phyloP scores from a whole-genome alignment of 768 basidiomycete genomes.

The Cyclocybe aegerita region DNA sequence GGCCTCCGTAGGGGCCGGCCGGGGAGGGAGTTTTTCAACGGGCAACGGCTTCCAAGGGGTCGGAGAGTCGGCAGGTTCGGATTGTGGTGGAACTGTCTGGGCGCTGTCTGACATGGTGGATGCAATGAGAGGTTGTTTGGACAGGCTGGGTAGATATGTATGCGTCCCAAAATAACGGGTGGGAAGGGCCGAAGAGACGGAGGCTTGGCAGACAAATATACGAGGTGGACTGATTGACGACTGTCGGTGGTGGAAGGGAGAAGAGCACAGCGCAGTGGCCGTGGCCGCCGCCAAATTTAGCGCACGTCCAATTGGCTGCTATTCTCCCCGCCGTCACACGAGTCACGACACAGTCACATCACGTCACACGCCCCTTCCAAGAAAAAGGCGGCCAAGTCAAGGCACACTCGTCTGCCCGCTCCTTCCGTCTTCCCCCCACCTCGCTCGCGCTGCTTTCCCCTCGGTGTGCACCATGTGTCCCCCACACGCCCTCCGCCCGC shows the following conservation, averaged over 20 bases:
- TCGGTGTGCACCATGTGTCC: background rate
- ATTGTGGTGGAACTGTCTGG: background rate
- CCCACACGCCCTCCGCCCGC: background rate
- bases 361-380: constrained; percentile 11
- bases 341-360: constrained; percentile 16
- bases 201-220: constrained; percentile 16
- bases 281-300: constrained; percentile 21
- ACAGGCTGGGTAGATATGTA: background rate
- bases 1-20: constrained; percentile 28
- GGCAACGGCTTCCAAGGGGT: constrained; percentile 1
- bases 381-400: constrained; percentile 11
- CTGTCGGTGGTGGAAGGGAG: constrained; percentile 1
- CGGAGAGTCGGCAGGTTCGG: constrained; percentile 2
- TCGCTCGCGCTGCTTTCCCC: background rate
- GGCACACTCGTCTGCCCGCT: background rate
- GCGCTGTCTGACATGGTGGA: background rate
- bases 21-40: constrained; percentile 20
- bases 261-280: constrained; percentile 2
- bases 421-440: background rate
- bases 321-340: constrained; percentile 10
- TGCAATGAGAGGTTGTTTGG: background rate
- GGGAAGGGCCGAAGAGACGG: constrained; percentile 20
- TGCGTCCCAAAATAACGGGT: constrained; percentile 8
- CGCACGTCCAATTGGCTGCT: constrained; percentile 20
- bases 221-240: constrained; percentile 6